Base-by-base conservation (phyloP, 2,329 filamentous ascomycete species). In the Colletotrichum sidae region DNA sequence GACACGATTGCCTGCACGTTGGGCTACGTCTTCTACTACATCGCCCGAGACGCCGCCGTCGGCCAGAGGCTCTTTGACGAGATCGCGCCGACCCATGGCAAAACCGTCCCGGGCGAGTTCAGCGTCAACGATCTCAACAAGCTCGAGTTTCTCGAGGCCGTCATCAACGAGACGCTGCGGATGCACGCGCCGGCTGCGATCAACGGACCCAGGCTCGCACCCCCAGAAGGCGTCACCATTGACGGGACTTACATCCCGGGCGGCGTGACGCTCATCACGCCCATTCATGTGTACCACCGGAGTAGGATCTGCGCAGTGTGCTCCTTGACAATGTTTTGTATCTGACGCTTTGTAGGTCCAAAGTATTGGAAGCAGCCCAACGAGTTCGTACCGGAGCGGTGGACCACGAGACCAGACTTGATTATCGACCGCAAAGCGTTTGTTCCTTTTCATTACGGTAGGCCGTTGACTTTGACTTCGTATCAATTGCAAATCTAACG, bases 111-210 rank as follows among this genome's bases (percentile, higher is more conserved):
- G 1, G 60, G 65, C 0, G 71, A 71, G 12, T 73, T 73, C 34
- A 37, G 67, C 0, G 51, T 68, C 11, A 37, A 17, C 9, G 71
- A 73, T 42, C 67, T 73, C 9, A 42, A 49, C 9, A 62, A 65
- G 7, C 51, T 70, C 6, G 55, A 54, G 6, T 67, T 69, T 15
- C 58, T 77, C 2, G 72, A 71, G 9, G 74, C 73, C 0, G 53
- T 75, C 9, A 73, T 76, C 33, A 70, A 72, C 17, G 75, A 77
- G 55, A 72, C 73, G 1, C 60, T 77, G 35, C 69, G 75, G 1
- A 51, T 76, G 8, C 59, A 76, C n/a, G 70, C 69, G 7, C 71
- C 74, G 0, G 68, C 72, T 1, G 69, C 74, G 12, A 71, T 71
- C 2, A 74, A 72, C 9, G 74, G 70, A 2, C 62, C 69, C 13